Evolutionary conservation across 2,329 filamentous ascomycete genomes (phyloP), one percentile per base, ranked within the genome.

Genomic region (Cladosporium velox): DNA sequence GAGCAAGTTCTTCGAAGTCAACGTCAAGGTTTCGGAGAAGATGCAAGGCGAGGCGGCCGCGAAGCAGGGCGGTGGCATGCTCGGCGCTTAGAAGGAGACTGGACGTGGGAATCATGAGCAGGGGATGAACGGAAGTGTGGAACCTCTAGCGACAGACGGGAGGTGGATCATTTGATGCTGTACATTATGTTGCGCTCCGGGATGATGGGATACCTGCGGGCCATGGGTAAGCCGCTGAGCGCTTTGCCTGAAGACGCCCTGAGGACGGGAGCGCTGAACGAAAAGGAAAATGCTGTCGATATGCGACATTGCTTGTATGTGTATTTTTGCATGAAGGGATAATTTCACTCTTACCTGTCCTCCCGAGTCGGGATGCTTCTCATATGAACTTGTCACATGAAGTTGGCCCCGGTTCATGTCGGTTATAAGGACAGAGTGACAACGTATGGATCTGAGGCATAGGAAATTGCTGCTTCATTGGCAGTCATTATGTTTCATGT

Each of bases 1-100:
- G 66, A 87, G 91, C 77, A 99, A 99, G 85, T 99, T 98, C 85
- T 97, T 99, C 83, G 94, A 98, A 74, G 93, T 97, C 76, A 96
- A 97, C 80, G 89, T 97, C 85, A 98, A 97, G 85, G 92, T 98
- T 67, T 94, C 91, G 75, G 93, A 98, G 83, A 92, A 96, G 83
- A 93, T 98, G 88, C 93, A 97, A 82, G 88, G 90, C 70, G 91
- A 96, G 81, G 91, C 91, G 59, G 87, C 88, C 75, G 85, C 87
- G 69, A 86, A 87, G 75, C 87, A 88, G 67, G 85, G 82, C 49
- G 84, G 82, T 41, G 79, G 82, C 68, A 72, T 75, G 70, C 72
- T 76, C 60, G 71, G 73, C 52, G 64, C 51, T 67, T 67, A 66
- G 57, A 54, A 59, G 26, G 59, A 28, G 30, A 57, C 57, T n/a